A percentile compares a stretch with the other conserved stretches of the same genome.
Evolutionary conservation across 2,329 filamentous ascomycete genomes (phyloP).

Genomic region (Xylariales sp.): DNA sequence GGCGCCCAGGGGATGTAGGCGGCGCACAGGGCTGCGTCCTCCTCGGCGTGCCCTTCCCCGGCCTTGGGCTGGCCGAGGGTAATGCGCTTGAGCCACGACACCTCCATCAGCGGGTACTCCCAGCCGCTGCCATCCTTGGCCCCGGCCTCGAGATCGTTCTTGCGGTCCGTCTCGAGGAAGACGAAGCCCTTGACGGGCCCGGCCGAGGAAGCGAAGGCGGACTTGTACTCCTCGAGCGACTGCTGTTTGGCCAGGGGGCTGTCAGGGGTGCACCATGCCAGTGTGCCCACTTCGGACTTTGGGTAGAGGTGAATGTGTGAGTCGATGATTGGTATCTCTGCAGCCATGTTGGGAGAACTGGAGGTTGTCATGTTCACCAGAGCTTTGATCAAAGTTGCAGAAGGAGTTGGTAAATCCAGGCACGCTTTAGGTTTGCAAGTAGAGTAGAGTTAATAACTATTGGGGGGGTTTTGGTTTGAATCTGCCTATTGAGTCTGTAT

Average conservation of each 20-base stretch:
- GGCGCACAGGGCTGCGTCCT: constrained; percentile 52
- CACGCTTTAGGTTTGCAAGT: too few species aligned
- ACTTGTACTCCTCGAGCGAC: constrained; percentile 60
- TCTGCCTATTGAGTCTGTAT: too few species aligned
- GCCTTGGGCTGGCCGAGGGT: constrained; percentile 52
- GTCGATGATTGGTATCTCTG: constrained; percentile 66
- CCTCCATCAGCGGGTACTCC: constrained; percentile 64
- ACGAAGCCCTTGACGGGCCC: constrained; percentile 64
- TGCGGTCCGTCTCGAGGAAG: constrained; percentile 79
- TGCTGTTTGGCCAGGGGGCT: constrained; percentile 59
- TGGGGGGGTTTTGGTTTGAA: too few species aligned
- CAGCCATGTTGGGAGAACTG: constrained; percentile 22
- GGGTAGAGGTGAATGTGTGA: constrained; percentile 91
- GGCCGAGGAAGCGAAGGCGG: constrained; percentile 34
- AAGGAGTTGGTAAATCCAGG: too few species aligned
- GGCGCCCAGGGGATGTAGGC: constrained; percentile 87
- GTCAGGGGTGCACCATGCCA: constrained; percentile 64
- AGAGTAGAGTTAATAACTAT: too few species aligned
- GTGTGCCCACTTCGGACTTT: constrained; percentile 56
- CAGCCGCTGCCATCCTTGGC: constrained; percentile 53
- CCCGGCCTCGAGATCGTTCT: constrained; percentile 49
- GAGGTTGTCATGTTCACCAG: too few species aligned
- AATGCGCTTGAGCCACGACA: constrained; percentile 64
- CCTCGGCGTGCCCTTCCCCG: constrained; percentile 52
- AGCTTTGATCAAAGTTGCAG: too few species aligned